These are phyloP conservation scores for Panellus pusillus DNA, from an alignment of 768 basidiomycete genomes.

Conservation along the genomic window DNA sequence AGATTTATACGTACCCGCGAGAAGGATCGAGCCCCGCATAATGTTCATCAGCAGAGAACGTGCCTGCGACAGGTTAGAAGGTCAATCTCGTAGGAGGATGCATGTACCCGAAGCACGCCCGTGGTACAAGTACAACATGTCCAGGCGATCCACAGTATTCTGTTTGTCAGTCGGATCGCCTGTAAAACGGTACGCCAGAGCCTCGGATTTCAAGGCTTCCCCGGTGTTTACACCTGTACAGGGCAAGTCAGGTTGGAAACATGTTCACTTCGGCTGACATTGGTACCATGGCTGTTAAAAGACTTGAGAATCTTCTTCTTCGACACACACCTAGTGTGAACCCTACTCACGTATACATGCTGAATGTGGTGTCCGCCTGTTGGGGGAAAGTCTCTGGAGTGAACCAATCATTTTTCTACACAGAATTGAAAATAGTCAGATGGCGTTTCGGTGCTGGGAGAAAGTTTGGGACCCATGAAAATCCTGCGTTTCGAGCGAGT, in stretches of 20 bases:
- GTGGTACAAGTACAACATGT: slow-evolving; percentile 40
- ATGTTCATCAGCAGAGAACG: slow-evolving; percentile 44
- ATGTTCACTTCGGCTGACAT: no score
- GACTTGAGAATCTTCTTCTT: background rate
- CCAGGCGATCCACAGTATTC: slow-evolving; percentile 38
- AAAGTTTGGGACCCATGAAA: slow-evolving; percentile 31
- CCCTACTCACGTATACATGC: slow-evolving; percentile 33
- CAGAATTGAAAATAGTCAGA: background rate
- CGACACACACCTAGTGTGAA: background rate
- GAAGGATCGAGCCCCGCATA: slow-evolving; percentile 42
- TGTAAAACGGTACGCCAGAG: slow-evolving; percentile 42
- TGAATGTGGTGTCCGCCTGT: slow-evolving; percentile 28
- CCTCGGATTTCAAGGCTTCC: slow-evolving; percentile 45
- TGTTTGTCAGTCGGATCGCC: slow-evolving; percentile 38
- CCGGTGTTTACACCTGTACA: slow-evolving; percentile 36
- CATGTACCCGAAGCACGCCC: slow-evolving; percentile 36
- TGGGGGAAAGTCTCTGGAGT: slow-evolving; percentile 37
- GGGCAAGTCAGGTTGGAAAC: no score
- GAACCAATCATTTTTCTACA: slow-evolving; percentile 39
- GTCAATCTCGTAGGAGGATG: background rate
- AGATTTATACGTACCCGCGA: slow-evolving; percentile 32
- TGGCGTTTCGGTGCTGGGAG: background rate
- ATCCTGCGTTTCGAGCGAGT: slow-evolving; percentile 38
- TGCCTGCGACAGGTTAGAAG: slow-evolving; percentile 25
- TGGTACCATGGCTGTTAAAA: slow-evolving; percentile 31